Evolutionary conservation across 176 grass and related monocot species (phyloP).

Genomic region (Paspalum notatum): DNA sequence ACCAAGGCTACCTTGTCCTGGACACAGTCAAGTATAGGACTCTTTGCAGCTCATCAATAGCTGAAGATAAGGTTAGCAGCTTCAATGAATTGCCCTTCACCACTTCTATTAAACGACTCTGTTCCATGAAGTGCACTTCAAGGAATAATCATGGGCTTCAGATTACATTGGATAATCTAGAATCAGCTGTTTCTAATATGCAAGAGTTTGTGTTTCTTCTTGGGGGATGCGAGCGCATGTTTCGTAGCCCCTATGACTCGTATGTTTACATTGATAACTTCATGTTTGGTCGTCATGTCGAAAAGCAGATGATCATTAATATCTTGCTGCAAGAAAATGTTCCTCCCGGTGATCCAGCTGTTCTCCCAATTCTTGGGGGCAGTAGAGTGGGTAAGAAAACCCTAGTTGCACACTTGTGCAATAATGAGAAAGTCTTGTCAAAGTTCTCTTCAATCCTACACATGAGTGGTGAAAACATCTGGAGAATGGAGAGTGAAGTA

Average conservation of each 20-base stretch:
- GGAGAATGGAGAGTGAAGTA: background rate
- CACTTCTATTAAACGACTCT: background rate
- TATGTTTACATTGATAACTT: constrained; percentile 21
- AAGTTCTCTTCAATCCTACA: background rate
- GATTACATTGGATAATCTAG: background rate
- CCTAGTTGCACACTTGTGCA: background rate
- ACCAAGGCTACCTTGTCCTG: constrained; percentile 33
- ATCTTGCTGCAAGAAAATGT: background rate
- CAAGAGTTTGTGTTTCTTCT: constrained; percentile 13
- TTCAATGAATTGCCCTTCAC: background rate
- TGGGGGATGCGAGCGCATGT: background rate
- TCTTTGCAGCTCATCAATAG: background rate
- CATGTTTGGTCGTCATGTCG: constrained; percentile 14
- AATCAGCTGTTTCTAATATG: background rate
- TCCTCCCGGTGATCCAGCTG: background rate
- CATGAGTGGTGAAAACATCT: background rate
- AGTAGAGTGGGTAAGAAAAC: constrained; percentile 29
- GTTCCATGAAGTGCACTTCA: background rate
- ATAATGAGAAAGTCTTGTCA: background rate
- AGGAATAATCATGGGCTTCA: background rate
- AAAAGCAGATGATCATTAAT: constrained; percentile 2
- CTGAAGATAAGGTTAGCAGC: constrained; percentile 9
- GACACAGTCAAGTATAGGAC: constrained; percentile 1
- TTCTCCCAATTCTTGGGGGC: background rate
- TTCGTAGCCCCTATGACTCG: background rate